Evolutionary conservation across 192 early-diverging fungal genomes (phyloP).

Genomic region (Backusella morwellensis): DNA sequence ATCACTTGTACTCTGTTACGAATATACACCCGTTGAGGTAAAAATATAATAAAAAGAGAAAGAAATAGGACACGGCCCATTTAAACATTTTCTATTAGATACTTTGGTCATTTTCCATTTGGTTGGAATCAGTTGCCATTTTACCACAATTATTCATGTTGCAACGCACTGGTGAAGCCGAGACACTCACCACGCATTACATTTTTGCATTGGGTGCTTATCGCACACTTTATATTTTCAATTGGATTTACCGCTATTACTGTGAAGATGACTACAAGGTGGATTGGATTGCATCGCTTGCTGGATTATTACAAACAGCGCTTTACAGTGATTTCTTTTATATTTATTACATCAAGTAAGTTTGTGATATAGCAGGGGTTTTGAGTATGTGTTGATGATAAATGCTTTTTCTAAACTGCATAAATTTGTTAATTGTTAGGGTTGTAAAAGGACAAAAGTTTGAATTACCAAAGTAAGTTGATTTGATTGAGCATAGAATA

Average conservation of each 20-base stretch:
- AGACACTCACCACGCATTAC: slow-evolving; percentile 99
- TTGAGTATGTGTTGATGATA: neutral
- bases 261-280: neutral
- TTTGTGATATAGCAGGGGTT: neutral
- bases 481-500: neutral
- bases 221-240: slow-evolving; percentile 81
- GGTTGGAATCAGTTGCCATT: slow-evolving; percentile 95
- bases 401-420: neutral
- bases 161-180: slow-evolving; percentile 94
- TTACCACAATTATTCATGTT: slow-evolving; percentile 98
- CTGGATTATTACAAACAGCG: slow-evolving; percentile 92
- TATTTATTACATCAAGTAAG: slow-evolving; percentile 83
- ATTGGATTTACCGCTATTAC: slow-evolving; percentile 93
- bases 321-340: slow-evolving; percentile 99
- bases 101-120: slow-evolving; percentile 97
- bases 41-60: neutral
- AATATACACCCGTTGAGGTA: neutral
- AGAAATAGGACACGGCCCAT: too few relatives aligned
- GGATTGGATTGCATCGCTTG: slow-evolving; percentile 86
- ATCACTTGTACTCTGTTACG: slow-evolving; percentile 4
- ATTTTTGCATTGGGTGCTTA: slow-evolving; percentile 96
- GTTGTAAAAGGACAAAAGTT: slow-evolving; percentile 72
- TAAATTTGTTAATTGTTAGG: slow-evolving; percentile 30
- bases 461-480: slow-evolving; percentile 56
- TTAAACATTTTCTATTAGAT: slow-evolving; percentile 51